A percentile compares a stretch with the other conserved stretches of the same genome.
phyloP scores from a whole-genome alignment of 192 early-diverging fungal species.

The Coemansia sp. region DNA sequence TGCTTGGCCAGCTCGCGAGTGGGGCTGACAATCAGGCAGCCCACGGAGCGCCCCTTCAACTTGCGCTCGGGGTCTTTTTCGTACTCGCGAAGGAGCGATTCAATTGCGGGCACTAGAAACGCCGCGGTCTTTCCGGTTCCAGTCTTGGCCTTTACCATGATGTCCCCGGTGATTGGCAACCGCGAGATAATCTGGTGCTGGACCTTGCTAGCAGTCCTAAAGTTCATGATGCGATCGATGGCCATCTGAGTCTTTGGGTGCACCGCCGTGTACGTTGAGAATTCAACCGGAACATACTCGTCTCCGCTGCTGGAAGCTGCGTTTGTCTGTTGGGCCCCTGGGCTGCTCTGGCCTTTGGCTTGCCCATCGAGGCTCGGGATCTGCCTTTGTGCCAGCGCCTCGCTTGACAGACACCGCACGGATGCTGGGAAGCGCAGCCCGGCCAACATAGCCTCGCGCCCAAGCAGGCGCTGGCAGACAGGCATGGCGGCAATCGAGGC shows the following conservation, averaged over 20 bases:
- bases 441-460: background rate
- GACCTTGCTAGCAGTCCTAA: constrained; percentile 75
- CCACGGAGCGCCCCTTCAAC: constrained; percentile 54
- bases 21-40: constrained; percentile 78
- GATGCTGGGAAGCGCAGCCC: background rate
- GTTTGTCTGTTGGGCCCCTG: background rate
- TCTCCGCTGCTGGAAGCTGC: background rate
- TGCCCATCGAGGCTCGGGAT: background rate
- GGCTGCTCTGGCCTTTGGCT: background rate
- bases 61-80: constrained; percentile 62
- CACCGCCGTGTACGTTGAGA: constrained; percentile 52
- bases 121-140: constrained; percentile 97
- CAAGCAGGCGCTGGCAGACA: constrained; percentile 4
- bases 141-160: constrained; percentile 95
- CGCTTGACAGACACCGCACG: constrained; percentile 23
- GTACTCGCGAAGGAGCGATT: constrained; percentile 61
- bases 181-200: constrained; percentile 77
- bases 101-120: constrained; percentile 87
- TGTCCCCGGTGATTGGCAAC: constrained; percentile 69
- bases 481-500: background rate
- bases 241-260: constrained; percentile 56
- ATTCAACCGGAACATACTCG: constrained; percentile 56
- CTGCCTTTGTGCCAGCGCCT: constrained; percentile 14
- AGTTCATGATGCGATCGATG: constrained; percentile 66
- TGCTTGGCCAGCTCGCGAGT: constrained; percentile 91